These are phyloP conservation scores for Mycogone perniciosa DNA, from an alignment of 2,329 filamentous ascomycete species.

Conservation along the genomic window DNA sequence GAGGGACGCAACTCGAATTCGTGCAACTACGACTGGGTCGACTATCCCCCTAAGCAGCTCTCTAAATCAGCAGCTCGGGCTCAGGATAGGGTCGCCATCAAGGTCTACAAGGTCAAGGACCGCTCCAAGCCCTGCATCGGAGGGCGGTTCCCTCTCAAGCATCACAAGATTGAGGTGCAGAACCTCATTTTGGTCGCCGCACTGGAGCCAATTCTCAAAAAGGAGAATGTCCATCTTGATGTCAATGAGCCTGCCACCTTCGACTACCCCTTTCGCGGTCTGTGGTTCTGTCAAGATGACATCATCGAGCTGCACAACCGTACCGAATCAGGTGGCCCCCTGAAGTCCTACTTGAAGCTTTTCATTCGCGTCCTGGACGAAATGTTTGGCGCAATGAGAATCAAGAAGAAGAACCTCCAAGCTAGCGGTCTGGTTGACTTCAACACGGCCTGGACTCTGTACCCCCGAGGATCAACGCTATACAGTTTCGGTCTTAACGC, in stretches of 20 bases:
- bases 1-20: slow-evolving; percentile 26
- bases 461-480: slow-evolving; percentile 33
- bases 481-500: slow-evolving; percentile 34
- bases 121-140: slow-evolving; percentile 32
- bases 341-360: slow-evolving; percentile 34
- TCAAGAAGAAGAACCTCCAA: slow-evolving; percentile 30
- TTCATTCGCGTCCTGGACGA: slow-evolving; percentile 37
- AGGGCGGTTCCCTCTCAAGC: slow-evolving; percentile 33
- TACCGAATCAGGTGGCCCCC: slow-evolving; percentile 19
- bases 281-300: slow-evolving; percentile 41
- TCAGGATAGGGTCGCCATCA: slow-evolving; percentile 37
- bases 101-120: slow-evolving; percentile 42
- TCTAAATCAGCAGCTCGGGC: slow-evolving; percentile 31
- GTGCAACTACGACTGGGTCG: slow-evolving; percentile 30
- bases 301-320: slow-evolving; percentile 28
- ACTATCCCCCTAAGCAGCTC: slow-evolving; percentile 36
- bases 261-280: slow-evolving; percentile 32
- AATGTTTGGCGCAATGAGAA: slow-evolving; percentile 34
- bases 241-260: slow-evolving; percentile 31
- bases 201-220: slow-evolving; percentile 37
- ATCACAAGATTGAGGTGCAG: slow-evolving; percentile 37
- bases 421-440: slow-evolving; percentile 35
- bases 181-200: slow-evolving; percentile 36
- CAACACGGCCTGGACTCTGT: slow-evolving; percentile 38
- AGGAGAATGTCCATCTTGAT: slow-evolving; percentile 35